Evolutionary conservation across 805 yeast genomes (phyloP).

Genomic region (Lipomyces lipofer): DNA sequence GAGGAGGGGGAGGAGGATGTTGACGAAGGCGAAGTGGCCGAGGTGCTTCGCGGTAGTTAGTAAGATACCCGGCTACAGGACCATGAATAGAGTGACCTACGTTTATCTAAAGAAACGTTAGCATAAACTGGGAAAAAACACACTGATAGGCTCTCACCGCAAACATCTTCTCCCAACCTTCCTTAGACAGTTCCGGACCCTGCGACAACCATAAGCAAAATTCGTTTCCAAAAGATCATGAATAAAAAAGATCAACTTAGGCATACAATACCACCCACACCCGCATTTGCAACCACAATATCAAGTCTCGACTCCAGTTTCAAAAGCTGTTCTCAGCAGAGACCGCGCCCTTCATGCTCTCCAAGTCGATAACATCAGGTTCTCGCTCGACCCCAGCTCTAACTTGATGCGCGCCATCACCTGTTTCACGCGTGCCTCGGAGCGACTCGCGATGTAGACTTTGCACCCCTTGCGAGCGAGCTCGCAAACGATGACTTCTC

Average conservation of each 20-base stretch:
- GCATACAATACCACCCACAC: constrained; percentile 43
- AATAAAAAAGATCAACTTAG: too few relatives aligned
- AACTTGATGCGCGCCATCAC: constrained; percentile 24
- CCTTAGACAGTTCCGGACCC: constrained; percentile 16
- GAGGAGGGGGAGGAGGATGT: constrained; percentile 25
- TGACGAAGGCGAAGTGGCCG: constrained; percentile 30
- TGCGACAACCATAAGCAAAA: too few relatives aligned
- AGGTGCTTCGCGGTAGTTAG: constrained; percentile 16
- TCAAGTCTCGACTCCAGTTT: constrained; percentile 50
- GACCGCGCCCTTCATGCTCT: constrained; percentile 20
- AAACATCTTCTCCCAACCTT: constrained; percentile 25
- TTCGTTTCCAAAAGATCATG: too few relatives aligned
- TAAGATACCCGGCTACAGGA: background rate
- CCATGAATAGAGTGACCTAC: too few relatives aligned
- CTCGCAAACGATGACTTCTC: constrained; percentile 25
- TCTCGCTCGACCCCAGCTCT: constrained; percentile 8
- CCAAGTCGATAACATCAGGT: constrained; percentile 25
- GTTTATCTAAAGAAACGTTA: too few relatives aligned
- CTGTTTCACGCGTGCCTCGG: constrained; percentile 13
- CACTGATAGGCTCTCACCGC: constrained; percentile 6
- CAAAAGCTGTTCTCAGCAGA: constrained; percentile 40
- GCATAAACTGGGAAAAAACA: background rate
- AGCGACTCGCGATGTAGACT: constrained; percentile 25
- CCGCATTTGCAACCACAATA: constrained; percentile 72
- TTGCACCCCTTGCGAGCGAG: constrained; percentile 28